A percentile compares a stretch with the other conserved stretches of the same genome.
These are phyloP conservation scores for Aspergillus sp. DNA, from an alignment of 2,329 filamentous ascomycete species.

Conservation along the genomic window DNA sequence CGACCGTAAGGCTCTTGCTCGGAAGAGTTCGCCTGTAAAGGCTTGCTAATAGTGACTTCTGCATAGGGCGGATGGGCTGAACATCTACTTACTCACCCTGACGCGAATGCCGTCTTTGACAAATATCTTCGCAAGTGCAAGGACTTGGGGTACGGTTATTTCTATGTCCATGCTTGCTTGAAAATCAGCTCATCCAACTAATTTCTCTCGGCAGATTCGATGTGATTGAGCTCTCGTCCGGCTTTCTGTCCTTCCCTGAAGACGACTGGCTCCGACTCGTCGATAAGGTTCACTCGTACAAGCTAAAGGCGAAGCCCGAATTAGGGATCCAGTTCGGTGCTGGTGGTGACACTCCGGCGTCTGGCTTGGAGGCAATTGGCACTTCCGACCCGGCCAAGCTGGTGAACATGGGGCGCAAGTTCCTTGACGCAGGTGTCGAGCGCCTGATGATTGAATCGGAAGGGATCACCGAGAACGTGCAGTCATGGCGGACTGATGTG, in stretches of 20 bases:
- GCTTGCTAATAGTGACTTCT: not conserved
- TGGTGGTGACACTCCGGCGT: slow-evolving; percentile 54
- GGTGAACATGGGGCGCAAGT: slow-evolving; percentile 52
- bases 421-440: slow-evolving; percentile 56
- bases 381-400: slow-evolving; percentile 54
- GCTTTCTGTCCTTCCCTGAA: slow-evolving; percentile 56
- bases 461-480: slow-evolving; percentile 60
- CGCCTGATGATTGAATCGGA: slow-evolving; percentile 62
- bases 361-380: slow-evolving; percentile 51
- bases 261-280: slow-evolving; percentile 57
- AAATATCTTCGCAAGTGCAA: slow-evolving; percentile 56
- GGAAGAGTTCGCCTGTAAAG: not conserved
- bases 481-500: slow-evolving; percentile 57
- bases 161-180: not conserved
- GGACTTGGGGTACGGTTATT: slow-evolving; percentile 44
- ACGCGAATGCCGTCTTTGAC: slow-evolving; percentile 50
- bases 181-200: slow-evolving; percentile 6
- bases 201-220: slow-evolving; percentile 47
- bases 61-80: slow-evolving; percentile 56
- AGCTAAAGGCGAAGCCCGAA: slow-evolving; percentile 57
- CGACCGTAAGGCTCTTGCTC: slow-evolving; percentile 42
- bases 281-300: slow-evolving; percentile 50
- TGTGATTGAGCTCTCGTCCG: slow-evolving; percentile 56
- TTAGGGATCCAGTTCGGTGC: slow-evolving; percentile 60
- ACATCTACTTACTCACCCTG: slow-evolving; percentile 54